A percentile compares a stretch with the other conserved stretches of the same genome.
phyloP scores from a whole-genome alignment of 2,329 filamentous ascomycete genomes.

The Aspergillus transmontanensis region DNA sequence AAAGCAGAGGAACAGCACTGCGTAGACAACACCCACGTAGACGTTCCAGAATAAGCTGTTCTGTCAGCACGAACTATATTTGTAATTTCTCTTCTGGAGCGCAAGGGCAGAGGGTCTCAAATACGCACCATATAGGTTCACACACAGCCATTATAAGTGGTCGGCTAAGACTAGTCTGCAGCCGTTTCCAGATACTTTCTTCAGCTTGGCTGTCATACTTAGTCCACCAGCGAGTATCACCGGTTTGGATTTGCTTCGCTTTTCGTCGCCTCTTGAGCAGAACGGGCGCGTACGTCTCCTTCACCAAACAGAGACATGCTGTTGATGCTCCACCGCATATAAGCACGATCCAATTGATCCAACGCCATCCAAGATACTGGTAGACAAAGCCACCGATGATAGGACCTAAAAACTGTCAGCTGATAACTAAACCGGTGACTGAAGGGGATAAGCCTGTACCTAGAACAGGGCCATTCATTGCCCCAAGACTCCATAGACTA shows the following conservation, averaged over 20 bases:
- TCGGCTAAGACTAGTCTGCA: slow-evolving; percentile 70
- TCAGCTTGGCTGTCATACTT: slow-evolving; percentile 69
- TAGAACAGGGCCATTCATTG: slow-evolving; percentile 66
- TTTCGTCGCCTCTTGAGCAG: slow-evolving; percentile 65
- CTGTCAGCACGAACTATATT: background rate
- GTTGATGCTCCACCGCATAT: slow-evolving; percentile 66
- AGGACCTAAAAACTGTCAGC: slow-evolving; percentile 12
- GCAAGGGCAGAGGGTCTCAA: no score
- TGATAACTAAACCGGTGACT: no score
- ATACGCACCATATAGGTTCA: slow-evolving; percentile 69
- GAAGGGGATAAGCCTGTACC: no score
- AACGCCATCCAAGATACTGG: slow-evolving; percentile 69
- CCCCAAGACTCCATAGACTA: slow-evolving; percentile 75
- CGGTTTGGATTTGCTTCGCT: slow-evolving; percentile 61
- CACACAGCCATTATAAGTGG: slow-evolving; percentile 65
- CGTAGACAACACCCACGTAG: slow-evolving; percentile 71
- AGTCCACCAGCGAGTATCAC: slow-evolving; percentile 69
- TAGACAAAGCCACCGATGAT: slow-evolving; percentile 48
- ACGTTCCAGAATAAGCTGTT: slow-evolving; percentile 63
- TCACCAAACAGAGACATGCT: slow-evolving; percentile 58
- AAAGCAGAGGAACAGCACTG: slow-evolving; percentile 81
- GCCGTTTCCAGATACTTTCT: slow-evolving; percentile 45
- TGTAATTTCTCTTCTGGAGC: background rate
- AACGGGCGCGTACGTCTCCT: slow-evolving; percentile 72
- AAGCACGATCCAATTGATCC: slow-evolving; percentile 75